A percentile compares a stretch with the other conserved stretches of the same genome.
Evolutionary conservation across 176 grass and related monocot species (phyloP).

Genomic region (Oryza nivara): DNA sequence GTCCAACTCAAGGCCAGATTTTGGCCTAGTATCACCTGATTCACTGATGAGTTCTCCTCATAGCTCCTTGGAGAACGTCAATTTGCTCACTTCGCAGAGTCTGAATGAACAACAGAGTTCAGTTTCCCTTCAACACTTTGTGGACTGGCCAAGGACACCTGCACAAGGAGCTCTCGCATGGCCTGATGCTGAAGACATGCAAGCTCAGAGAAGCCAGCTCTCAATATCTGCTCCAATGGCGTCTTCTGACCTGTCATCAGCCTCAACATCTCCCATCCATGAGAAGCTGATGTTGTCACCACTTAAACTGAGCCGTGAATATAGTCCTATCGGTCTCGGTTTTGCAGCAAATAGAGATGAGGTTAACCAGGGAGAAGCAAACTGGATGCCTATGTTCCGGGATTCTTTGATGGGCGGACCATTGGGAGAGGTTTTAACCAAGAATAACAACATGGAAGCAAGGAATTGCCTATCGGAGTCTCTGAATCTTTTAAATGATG

Average conservation of each 20-base stretch:
- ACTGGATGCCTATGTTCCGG: constrained; percentile 68
- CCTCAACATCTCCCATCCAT: constrained; percentile 71
- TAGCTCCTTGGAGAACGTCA: constrained; percentile 60
- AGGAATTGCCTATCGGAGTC: constrained; percentile 39
- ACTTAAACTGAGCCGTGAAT: constrained; percentile 64
- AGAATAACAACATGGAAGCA: constrained; percentile 37
- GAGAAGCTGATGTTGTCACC: constrained; percentile 68
- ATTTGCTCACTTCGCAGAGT: constrained; percentile 43
- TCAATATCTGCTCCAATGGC: constrained; percentile 73
- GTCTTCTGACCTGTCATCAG: constrained; percentile 74
- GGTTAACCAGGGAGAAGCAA: constrained; percentile 31
- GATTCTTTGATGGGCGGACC: constrained; percentile 75
- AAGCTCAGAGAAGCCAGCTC: constrained; percentile 74
- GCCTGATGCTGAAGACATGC: constrained; percentile 73
- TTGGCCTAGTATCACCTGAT: constrained; percentile 55
- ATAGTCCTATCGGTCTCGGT: constrained; percentile 44
- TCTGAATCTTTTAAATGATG: constrained; percentile 72
- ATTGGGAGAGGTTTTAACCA: constrained; percentile 77
- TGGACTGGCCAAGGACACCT: constrained; percentile 68
- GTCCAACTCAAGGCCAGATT: constrained; percentile 49
- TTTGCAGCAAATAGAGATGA: constrained; percentile 37
- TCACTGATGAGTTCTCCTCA: constrained; percentile 61
- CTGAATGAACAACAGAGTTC: constrained; percentile 63
- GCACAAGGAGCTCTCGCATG: constrained; percentile 66
- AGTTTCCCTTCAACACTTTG: constrained; percentile 71